Base-by-base conservation (phyloP, 306 rosid species). In the Adenanthera pavonina region DNA sequence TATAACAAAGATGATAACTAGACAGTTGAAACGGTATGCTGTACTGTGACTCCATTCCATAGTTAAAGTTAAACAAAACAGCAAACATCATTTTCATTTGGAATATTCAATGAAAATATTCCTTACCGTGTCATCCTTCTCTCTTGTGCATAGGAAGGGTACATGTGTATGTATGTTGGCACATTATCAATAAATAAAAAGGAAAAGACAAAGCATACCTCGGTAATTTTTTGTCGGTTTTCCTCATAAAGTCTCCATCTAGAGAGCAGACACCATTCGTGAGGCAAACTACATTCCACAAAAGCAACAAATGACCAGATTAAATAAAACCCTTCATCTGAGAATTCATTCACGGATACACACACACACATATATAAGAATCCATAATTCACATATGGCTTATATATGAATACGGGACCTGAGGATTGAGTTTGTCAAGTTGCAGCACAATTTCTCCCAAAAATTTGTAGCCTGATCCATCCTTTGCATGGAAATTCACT, bases 211-310 rank as follows among this genome's bases (percentile, higher is more conserved):
- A 33, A 30, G 59, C 43, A 47, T 87, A 93, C 99, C 94, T 91
- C 92, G 19, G 98, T 93, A 75, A 85, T 94, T 7, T 83, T 92
- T 86, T 96, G 99, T 65, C 99, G 86, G 80, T 83, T 71, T 84
- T 85, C 95, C 41, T 96, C 99, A n/a, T 87, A 91, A 7, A 97
- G 98, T 85, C 46, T 93, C 94, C 97, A 96, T 85, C 98, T 91
- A 65, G 99, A 93, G 88, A 96, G 97, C 97, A 5, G 99, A 92
- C 51, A 96, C 98, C 99, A 96, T 93, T 78, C 99, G 89, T 14
- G 99, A 96, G 38, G 99, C 98, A 72, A 93, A 97, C 98, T 96
- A 80, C 77, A 85, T 65, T 11, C 19, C 43, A 12, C 64, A 75
- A 66, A 76, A 54, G 51, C 72, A 48, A 47, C 16, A 49, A 48